These are phyloP conservation scores for Psidium guajava DNA, from an alignment of 345 rosid species.

Conservation along the genomic window DNA sequence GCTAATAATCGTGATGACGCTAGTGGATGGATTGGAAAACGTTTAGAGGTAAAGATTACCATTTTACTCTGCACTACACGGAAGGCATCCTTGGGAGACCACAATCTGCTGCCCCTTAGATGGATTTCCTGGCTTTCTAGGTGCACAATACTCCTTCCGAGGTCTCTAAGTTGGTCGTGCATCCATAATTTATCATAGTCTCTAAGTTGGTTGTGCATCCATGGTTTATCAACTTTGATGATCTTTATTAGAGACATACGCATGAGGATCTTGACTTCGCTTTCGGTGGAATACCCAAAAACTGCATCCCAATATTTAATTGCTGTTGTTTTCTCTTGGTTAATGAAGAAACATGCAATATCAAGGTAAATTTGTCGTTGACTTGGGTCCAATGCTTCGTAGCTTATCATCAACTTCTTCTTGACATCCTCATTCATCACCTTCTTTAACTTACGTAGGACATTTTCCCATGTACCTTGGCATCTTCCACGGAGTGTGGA, in stretches of 20 bases:
- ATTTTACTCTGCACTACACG: not conserved
- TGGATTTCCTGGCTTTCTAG: not conserved
- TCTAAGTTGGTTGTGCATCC: no score
- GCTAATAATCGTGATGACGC: not conserved
- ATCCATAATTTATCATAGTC: not conserved
- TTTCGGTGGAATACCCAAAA: not conserved
- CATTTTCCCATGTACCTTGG: not conserved
- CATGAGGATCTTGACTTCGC: not conserved
- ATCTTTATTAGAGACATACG: not conserved
- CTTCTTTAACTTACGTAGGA: not conserved
- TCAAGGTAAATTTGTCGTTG: not conserved
- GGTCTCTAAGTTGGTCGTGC: not conserved
- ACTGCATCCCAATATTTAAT: not conserved
- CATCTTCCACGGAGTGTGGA: not conserved
- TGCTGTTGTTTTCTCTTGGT: not conserved
- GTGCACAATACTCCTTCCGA: not conserved
- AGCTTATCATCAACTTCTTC: not conserved
- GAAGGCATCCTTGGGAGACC: not conserved
- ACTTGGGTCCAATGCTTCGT: not conserved
- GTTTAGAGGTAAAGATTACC: not conserved
- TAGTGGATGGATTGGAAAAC: not conserved
- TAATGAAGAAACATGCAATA: not conserved
- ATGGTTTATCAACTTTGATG: rapidly evolving
- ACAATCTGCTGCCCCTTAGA: not conserved
- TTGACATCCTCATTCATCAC: not conserved